Evolutionary conservation across 352 stramenopile species (phyloP).

Genomic region (Globisporangium carolinianum): DNA sequence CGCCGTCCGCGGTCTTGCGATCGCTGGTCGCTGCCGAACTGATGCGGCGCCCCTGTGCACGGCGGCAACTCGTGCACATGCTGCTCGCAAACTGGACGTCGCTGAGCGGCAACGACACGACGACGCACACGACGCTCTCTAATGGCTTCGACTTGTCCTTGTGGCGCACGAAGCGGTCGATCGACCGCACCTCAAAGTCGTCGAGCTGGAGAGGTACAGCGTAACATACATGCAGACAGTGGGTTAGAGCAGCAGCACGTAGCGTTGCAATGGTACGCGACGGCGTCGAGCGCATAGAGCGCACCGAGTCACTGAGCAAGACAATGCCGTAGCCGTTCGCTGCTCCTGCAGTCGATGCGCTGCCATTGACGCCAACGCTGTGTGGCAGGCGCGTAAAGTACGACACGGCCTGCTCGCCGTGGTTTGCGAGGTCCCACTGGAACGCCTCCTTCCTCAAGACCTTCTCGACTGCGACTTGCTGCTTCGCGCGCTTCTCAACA

Average conservation of each 20-base stretch:
- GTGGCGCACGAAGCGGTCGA: slow-evolving; percentile 40
- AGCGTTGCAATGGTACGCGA: neutral
- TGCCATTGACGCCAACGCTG: neutral
- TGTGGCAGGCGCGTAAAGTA: slow-evolving; percentile 30
- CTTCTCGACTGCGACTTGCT: slow-evolving; percentile 54
- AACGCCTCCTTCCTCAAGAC: slow-evolving; percentile 55
- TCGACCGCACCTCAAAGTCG: slow-evolving; percentile 37
- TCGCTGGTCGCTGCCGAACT: slow-evolving; percentile 18
- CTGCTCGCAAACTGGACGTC: slow-evolving; percentile 37
- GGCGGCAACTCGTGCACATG: slow-evolving; percentile 45
- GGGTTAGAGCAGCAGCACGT: too few relatives aligned
- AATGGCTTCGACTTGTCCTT: slow-evolving; percentile 24
- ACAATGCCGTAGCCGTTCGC: slow-evolving; percentile 35
- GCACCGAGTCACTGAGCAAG: slow-evolving; percentile 49
- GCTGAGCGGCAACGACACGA: slow-evolving; percentile 27
- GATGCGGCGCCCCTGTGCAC: slow-evolving; percentile 41
- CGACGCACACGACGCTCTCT: slow-evolving; percentile 35
- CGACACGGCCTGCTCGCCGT: slow-evolving; percentile 44
- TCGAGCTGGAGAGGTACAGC: slow-evolving; percentile 21
- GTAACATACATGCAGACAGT: too few relatives aligned
- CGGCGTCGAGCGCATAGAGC: neutral
- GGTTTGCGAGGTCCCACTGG: slow-evolving; percentile 59
- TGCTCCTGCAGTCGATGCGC: neutral
- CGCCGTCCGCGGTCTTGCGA: slow-evolving; percentile 7
- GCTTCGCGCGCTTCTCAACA: slow-evolving; percentile 43